phyloP scores from a whole-genome alignment of 768 basidiomycete genomes.

The Sistotremastrum suecicum region DNA sequence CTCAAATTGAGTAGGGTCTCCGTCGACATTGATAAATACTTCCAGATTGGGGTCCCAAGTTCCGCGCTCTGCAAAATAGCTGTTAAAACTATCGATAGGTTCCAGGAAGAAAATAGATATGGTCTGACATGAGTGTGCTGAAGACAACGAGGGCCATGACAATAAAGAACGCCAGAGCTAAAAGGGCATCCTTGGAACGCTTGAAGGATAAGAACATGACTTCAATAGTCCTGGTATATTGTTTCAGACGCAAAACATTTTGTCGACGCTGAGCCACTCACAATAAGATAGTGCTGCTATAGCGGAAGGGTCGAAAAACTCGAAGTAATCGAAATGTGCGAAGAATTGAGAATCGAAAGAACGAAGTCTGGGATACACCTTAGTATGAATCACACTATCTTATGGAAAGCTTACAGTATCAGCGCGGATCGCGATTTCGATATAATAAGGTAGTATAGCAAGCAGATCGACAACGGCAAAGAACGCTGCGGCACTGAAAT shows the following conservation, averaged over 20 bases:
- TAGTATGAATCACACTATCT: neutral
- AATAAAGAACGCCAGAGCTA: conserved; percentile 83
- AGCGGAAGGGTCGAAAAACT: conserved; percentile 81
- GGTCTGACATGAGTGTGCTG: conserved; percentile 62
- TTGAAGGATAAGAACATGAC: conserved; percentile 87
- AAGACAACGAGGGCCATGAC: conserved; percentile 78
- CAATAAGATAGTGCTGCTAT: conserved; percentile 73
- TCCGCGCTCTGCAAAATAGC: conserved; percentile 84
- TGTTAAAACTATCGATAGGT: conserved; percentile 11
- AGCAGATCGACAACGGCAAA: conserved; percentile 78
- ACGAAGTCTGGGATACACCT: conserved; percentile 39
- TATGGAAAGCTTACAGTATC: conserved; percentile 52
- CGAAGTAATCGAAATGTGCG: conserved; percentile 80
- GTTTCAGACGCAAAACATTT: neutral
- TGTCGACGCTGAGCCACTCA: conserved; percentile 22
- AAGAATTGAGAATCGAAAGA: conserved; percentile 85
- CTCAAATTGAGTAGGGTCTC: conserved; percentile 68
- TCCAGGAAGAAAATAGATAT: neutral
- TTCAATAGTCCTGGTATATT: conserved; percentile 53
- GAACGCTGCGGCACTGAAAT: conserved; percentile 34
- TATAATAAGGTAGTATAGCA: conserved; percentile 79
- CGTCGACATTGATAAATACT: conserved; percentile 74
- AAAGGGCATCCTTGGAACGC: conserved; percentile 72
- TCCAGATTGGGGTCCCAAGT: conserved; percentile 75
- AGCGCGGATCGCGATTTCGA: conserved; percentile 70